A percentile compares a stretch with the other conserved stretches of the same genome.
Evolutionary conservation across 352 stramenopile species (phyloP).

Genomic region (Phytophthora multivora): DNA sequence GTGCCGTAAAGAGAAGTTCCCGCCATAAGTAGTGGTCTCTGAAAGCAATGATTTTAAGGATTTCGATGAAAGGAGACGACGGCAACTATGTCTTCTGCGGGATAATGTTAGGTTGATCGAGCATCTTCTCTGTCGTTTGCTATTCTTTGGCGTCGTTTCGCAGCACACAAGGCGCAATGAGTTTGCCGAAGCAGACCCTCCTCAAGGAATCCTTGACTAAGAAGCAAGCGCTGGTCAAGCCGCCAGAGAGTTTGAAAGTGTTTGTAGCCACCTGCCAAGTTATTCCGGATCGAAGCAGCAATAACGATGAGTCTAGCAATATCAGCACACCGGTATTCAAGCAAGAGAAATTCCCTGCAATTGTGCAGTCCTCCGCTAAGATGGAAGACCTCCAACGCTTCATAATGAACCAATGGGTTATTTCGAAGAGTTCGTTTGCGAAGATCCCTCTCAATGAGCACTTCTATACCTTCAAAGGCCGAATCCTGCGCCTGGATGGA

Average conservation of each 20-base stretch:
- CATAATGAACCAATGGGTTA: constrained; percentile 61
- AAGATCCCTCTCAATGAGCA: constrained; percentile 52
- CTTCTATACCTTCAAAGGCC: constrained; percentile 78
- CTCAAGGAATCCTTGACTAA: not conserved
- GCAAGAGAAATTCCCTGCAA: constrained; percentile 59
- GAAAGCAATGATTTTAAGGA: too few relatives aligned
- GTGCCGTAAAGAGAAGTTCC: too few relatives aligned
- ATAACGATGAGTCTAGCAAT: constrained; percentile 1
- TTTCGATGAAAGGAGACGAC: too few relatives aligned
- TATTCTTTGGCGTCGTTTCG: constrained; percentile 10
- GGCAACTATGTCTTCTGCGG: too few relatives aligned
- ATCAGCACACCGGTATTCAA: constrained; percentile 43
- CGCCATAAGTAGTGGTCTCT: too few relatives aligned
- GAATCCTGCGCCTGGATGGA: constrained; percentile 63
- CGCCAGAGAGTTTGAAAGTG: constrained; percentile 44
- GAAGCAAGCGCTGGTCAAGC: constrained; percentile 1
- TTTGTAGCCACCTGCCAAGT: constrained; percentile 68
- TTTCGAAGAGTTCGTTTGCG: constrained; percentile 61
- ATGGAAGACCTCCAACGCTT: constrained; percentile 62
- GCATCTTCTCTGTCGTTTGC: constrained; percentile 7
- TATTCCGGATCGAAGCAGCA: constrained; percentile 13
- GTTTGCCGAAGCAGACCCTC: not conserved
- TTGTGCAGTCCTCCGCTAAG: constrained; percentile 43
- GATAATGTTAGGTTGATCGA: not conserved
- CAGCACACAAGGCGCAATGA: not conserved